phyloP scores from a whole-genome alignment of 768 basidiomycete species.

The Naganishia vishniacii region DNA sequence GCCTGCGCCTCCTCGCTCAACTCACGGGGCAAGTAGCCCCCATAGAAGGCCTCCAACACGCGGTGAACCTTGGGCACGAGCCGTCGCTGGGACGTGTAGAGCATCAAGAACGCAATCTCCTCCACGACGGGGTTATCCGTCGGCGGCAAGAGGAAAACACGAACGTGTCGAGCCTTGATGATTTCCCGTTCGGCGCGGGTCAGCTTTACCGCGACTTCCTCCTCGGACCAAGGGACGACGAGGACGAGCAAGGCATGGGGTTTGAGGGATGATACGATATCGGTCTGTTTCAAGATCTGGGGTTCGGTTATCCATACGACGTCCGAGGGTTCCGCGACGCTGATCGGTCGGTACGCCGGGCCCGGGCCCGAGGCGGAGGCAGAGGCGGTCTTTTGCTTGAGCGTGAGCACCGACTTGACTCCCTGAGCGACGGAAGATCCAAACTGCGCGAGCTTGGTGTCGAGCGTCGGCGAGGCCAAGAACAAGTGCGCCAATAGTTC shows the following conservation, averaged over 20 bases:
- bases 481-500: constrained; percentile 50
- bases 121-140: constrained; percentile 52
- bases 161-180: constrained; percentile 54
- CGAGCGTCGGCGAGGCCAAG: constrained; percentile 51
- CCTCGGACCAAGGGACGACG: constrained; percentile 68
- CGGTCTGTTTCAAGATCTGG: constrained; percentile 69
- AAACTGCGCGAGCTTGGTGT: constrained; percentile 44
- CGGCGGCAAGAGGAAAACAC: constrained; percentile 49
- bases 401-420: constrained; percentile 48
- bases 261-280: constrained; percentile 64
- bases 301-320: constrained; percentile 74
- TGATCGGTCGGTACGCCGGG: constrained; percentile 40
- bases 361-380: no score
- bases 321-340: constrained; percentile 56
- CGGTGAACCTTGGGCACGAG: constrained; percentile 52
- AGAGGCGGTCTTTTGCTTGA: constrained; percentile 40
- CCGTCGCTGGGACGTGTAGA: constrained; percentile 54
- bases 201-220: constrained; percentile 68
- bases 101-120: constrained; percentile 73
- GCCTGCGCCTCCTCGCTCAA: constrained; percentile 63
- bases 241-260: constrained; percentile 63
- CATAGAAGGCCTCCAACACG: constrained; percentile 48
- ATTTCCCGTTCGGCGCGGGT: constrained; percentile 54
- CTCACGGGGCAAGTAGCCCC: constrained; percentile 49
- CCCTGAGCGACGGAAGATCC: constrained; percentile 46